Evolutionary conservation across 441 rosid species (phyloP).

Genomic region (Arabidopsis lyrata): DNA sequence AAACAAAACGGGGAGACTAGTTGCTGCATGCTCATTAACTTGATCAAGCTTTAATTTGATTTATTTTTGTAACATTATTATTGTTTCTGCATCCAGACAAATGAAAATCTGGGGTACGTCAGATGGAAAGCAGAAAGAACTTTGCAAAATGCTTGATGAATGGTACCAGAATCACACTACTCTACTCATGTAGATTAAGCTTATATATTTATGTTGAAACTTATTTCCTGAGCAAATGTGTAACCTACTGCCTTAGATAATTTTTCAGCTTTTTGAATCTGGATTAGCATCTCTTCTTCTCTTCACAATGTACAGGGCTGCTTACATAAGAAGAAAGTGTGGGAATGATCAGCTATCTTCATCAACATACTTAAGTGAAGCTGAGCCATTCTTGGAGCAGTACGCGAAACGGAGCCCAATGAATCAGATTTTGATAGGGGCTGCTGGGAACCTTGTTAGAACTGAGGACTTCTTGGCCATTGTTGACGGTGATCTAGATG

Average conservation of each 20-base stretch:
- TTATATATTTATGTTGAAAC: constrained; percentile 6
- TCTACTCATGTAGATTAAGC: constrained; percentile 33
- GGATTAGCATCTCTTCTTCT: constrained; percentile 28
- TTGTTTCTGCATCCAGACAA: constrained; percentile 63
- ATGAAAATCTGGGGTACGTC: constrained; percentile 94
- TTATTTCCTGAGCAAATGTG: constrained; percentile 17
- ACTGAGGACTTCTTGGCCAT: constrained; percentile 89
- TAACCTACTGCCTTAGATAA: background rate
- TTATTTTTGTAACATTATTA: constrained; percentile 8
- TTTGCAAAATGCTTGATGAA: constrained; percentile 96
- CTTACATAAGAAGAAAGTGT: constrained; percentile 70
- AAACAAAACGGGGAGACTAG: constrained; percentile 18
- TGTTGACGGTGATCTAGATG: constrained; percentile 76
- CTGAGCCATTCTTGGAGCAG: constrained; percentile 94
- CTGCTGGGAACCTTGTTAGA: constrained; percentile 84
- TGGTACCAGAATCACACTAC: constrained; percentile 59
- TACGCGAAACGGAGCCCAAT: constrained; percentile 77
- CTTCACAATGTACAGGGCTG: constrained; percentile 63
- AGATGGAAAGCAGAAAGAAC: constrained; percentile 80
- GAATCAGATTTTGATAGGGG: constrained; percentile 85
- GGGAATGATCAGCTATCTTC: constrained; percentile 80
- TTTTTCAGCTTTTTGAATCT: constrained; percentile 16
- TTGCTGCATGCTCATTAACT: constrained; percentile 27
- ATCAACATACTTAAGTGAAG: constrained; percentile 83
- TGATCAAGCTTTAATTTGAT: constrained; percentile 16